A percentile compares a stretch with the other conserved stretches of the same genome.
Evolutionary conservation across 2,329 filamentous ascomycete genomes (phyloP).

Genomic region (Colletotrichum cordylinicola): DNA sequence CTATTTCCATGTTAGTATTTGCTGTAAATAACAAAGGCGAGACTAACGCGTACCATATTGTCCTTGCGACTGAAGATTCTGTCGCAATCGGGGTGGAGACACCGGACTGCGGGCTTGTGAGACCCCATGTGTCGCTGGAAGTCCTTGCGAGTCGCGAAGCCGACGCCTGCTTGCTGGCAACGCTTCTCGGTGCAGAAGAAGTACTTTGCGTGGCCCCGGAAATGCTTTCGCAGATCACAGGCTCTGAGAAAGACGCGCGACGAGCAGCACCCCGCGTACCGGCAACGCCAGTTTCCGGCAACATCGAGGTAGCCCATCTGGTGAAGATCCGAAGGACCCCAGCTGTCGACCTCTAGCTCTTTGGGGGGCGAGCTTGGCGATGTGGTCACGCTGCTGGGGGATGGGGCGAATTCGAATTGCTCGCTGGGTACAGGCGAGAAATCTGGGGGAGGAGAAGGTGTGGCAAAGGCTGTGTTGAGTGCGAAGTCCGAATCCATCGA

Average conservation of each 20-base stretch:
- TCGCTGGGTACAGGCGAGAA: conserved; percentile 1
- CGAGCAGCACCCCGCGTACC: conserved; percentile 6
- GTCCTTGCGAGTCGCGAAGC: conserved; percentile 14
- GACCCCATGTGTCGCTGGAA: conserved; percentile 18
- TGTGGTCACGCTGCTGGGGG: neutral
- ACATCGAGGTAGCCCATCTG: conserved; percentile 16
- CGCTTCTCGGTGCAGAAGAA: conserved; percentile 19
- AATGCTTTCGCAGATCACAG: conserved; percentile 12
- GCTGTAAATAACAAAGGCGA: neutral
- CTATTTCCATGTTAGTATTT: neutral
- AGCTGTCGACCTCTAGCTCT: neutral
- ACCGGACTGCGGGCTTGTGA: conserved; percentile 10
- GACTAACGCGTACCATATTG: conserved; percentile 2
- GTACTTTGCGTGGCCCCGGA: conserved; percentile 13
- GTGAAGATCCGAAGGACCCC: neutral
- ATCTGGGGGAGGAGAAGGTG: neutral
- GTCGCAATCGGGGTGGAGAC: conserved; percentile 10
- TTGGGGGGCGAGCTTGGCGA: neutral
- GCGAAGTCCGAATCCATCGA: neutral
- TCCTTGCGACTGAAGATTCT: conserved; percentile 15
- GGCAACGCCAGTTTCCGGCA: conserved; percentile 15
- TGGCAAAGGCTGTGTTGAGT: neutral
- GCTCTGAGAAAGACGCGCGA: conserved; percentile 12
- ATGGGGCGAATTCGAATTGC: neutral
- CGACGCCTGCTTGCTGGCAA: conserved; percentile 7